These are phyloP conservation scores for Kockovaella imperatae DNA, from an alignment of 768 basidiomycete species.

Conservation along the genomic window DNA sequence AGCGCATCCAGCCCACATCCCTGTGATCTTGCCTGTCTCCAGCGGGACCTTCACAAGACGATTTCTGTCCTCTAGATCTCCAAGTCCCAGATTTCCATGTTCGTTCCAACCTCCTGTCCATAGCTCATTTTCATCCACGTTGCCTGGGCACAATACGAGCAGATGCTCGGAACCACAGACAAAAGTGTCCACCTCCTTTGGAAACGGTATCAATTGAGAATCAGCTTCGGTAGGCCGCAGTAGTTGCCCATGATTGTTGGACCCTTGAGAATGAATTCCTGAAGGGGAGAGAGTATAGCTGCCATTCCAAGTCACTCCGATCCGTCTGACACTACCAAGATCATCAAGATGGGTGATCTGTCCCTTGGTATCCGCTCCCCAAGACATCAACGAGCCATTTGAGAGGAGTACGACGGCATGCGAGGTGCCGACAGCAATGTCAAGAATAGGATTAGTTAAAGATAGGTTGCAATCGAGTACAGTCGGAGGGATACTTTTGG, in stretches of 20 bases:
- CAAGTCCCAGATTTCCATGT: conserved; percentile 82
- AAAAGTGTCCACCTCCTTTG: conserved; percentile 37
- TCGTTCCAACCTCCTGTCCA: conserved; percentile 99
- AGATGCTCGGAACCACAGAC: conserved; percentile 84
- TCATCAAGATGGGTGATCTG: conserved; percentile 51
- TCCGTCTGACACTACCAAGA: not conserved
- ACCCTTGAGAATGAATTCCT: conserved; percentile 23
- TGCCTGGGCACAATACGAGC: conserved; percentile 42
- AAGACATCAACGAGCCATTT: conserved; percentile 50
- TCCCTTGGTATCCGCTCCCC: conserved; percentile 67
- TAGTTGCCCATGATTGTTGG: conserved; percentile 35
- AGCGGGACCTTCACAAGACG: conserved; percentile 48
- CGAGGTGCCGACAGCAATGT: conserved; percentile 51
- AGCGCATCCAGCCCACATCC: conserved; percentile 53
- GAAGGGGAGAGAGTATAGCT: conserved; percentile 13
- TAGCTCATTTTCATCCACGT: conserved; percentile 46
- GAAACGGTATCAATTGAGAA: conserved; percentile 5
- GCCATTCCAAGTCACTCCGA: conserved; percentile 23
- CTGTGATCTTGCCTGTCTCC: conserved; percentile 11
- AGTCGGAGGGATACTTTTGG: conserved; percentile 22
- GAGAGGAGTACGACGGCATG: conserved; percentile 50
- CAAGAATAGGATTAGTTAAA: conserved; percentile 43
- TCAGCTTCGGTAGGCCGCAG: conserved; percentile 7
- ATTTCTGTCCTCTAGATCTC: conserved; percentile 53
- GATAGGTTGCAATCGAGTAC: conserved; percentile 49